Evolutionary conservation across 345 rosid genomes (phyloP).

Genomic region (Eucalyptus coolabah): DNA sequence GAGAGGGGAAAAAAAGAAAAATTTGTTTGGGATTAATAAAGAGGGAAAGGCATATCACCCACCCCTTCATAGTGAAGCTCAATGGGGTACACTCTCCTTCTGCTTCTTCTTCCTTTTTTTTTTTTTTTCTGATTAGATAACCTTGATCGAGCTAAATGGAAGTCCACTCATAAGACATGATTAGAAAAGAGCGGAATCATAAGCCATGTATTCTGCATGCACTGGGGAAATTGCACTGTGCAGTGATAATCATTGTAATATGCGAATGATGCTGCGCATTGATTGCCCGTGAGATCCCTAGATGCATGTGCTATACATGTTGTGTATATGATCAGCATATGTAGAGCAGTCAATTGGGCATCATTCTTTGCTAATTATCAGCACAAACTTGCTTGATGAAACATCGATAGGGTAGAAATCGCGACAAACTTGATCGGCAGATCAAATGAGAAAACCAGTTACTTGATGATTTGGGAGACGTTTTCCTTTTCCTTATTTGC

Average conservation of each 20-base stretch:
- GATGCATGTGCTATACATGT: background rate
- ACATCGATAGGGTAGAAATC: background rate
- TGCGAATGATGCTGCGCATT: background rate
- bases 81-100: background rate
- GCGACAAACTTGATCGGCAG: background rate
- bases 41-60: background rate
- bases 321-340: background rate
- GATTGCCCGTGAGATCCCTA: background rate
- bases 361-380: background rate
- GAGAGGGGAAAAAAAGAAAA: background rate
- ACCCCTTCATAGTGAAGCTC: background rate
- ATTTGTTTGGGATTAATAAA: background rate
- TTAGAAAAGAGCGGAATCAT: background rate
- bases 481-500: background rate
- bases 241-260: background rate
- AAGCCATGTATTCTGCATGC: background rate
- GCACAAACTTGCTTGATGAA: background rate
- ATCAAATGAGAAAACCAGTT: background rate
- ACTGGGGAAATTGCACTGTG: background rate
- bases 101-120: background rate
- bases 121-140: background rate
- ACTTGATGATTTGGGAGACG: background rate
- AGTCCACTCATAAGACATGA: slow-evolving; percentile 17
- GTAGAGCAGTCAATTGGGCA: background rate
- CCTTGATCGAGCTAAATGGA: slow-evolving; percentile 21